These are phyloP conservation scores for Gardenia jasminoides DNA, from an alignment of 257 asterid genomes.

Conservation along the genomic window DNA sequence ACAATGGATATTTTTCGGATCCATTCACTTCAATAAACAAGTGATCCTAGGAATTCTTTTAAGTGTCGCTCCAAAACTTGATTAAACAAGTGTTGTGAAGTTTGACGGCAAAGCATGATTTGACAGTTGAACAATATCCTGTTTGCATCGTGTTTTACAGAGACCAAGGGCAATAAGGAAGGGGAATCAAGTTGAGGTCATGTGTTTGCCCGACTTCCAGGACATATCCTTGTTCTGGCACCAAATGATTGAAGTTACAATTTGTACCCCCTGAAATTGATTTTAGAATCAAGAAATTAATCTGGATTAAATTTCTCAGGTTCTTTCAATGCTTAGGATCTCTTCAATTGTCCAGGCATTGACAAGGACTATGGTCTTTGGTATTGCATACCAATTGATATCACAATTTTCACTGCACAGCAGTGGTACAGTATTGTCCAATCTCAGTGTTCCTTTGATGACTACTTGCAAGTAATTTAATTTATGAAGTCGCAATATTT, in stretches of 20 bases:
- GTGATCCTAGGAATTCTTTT: too few relatives aligned
- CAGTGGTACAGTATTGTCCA: too few relatives aligned
- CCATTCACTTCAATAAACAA: too few relatives aligned
- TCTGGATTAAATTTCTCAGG: constrained; percentile 6
- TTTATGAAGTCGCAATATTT: too few relatives aligned
- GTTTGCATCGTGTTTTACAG: background rate
- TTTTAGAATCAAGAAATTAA: background rate
- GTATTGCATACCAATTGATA: background rate
- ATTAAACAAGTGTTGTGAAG: background rate
- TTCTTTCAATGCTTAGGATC: background rate
- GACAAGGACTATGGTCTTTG: background rate
- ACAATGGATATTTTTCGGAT: too few relatives aligned
- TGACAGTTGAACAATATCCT: background rate
- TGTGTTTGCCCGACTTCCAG: constrained; percentile 1
- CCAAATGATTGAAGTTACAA: background rate
- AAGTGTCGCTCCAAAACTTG: background rate
- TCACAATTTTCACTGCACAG: background rate
- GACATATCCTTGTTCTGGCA: constrained; percentile 14
- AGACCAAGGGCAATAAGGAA: constrained; percentile 2
- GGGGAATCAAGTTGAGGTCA: constrained; percentile 6
- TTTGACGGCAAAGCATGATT: background rate
- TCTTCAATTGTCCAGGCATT: background rate
- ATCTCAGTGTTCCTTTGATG: too few relatives aligned
- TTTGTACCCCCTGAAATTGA: constrained; percentile 2
- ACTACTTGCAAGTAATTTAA: too few relatives aligned